Evolutionary conservation across 306 rosid species (phyloP).

Genomic region (Gastrolobium villosum): DNA sequence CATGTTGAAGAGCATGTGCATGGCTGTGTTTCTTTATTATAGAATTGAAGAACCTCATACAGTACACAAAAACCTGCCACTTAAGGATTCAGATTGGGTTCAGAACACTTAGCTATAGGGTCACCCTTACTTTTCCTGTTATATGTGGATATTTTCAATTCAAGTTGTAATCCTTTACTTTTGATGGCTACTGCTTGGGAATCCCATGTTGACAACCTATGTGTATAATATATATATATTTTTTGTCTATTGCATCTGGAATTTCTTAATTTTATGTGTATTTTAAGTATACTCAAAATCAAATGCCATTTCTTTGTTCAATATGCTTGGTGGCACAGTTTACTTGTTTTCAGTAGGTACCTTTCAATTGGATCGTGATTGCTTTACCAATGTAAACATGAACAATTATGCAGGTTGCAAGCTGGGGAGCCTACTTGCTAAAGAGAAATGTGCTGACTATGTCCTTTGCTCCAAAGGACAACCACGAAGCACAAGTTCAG

Average conservation of each 20-base stretch:
- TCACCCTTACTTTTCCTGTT: background rate
- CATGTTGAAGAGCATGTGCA: background rate
- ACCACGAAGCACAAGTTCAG: conserved; percentile 99
- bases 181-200: background rate
- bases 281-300: background rate
- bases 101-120: conserved; percentile 12
- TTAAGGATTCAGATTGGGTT: conserved; percentile 5
- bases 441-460: conserved; percentile 90
- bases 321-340: conserved; percentile 25
- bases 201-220: background rate
- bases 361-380: conserved; percentile 42
- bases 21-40: background rate
- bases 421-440: conserved; percentile 98
- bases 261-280: conserved; percentile 3
- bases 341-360: conserved; percentile 37
- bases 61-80: conserved; percentile 18
- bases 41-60: background rate
- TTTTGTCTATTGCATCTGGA: conserved; percentile 17
- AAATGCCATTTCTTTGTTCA: conserved; percentile 35
- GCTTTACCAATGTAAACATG: conserved; percentile 49
- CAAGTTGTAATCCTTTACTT: background rate
- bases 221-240: background rate
- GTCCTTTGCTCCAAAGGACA: conserved; percentile 98
- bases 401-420: conserved; percentile 79
- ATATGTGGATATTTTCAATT: background rate